phyloP scores from a whole-genome alignment of 768 basidiomycete genomes.

The Termitomyces sp. region DNA sequence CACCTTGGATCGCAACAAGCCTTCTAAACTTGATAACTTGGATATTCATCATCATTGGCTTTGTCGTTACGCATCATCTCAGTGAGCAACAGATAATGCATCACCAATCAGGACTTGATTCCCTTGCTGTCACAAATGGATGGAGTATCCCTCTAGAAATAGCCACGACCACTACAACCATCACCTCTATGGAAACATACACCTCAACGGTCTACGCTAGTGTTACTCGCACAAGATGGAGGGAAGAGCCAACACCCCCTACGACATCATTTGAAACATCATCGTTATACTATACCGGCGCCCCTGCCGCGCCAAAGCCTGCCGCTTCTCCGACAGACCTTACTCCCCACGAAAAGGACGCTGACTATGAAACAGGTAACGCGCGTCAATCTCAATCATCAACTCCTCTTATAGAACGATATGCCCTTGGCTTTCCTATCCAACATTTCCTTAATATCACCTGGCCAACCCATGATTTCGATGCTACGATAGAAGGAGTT shows the following conservation, averaged over 20 bases:
- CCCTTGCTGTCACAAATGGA: background rate
- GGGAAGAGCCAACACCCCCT: constrained; percentile 19
- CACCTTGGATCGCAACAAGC: constrained; percentile 17
- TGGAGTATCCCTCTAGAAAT: background rate
- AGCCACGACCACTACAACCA: constrained; percentile 29
- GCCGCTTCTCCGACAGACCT: constrained; percentile 5
- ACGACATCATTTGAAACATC: constrained; percentile 10
- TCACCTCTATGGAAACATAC: too few species aligned
- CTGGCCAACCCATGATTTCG: constrained; percentile 28
- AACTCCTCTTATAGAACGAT: constrained; percentile 15
- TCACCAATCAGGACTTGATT: background rate
- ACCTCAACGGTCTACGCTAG: constrained; percentile 30
- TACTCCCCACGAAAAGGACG: background rate
- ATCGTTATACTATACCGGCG: background rate
- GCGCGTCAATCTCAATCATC: background rate
- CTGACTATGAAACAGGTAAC: background rate
- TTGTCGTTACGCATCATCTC: constrained; percentile 22
- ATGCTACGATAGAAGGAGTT: constrained; percentile 30
- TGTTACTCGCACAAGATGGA: constrained; percentile 17
- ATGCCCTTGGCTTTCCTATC: constrained; percentile 25
- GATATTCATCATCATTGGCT: constrained; percentile 24
- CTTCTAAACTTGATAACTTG: constrained; percentile 24
- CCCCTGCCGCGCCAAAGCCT: constrained; percentile 5
- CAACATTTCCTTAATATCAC: constrained; percentile 28
- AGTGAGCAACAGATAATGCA: constrained; percentile 19